Conservation (phyloP, 2,329 filamentous ascomycete species). For the Pseudogymnoascus sp. region DNA sequence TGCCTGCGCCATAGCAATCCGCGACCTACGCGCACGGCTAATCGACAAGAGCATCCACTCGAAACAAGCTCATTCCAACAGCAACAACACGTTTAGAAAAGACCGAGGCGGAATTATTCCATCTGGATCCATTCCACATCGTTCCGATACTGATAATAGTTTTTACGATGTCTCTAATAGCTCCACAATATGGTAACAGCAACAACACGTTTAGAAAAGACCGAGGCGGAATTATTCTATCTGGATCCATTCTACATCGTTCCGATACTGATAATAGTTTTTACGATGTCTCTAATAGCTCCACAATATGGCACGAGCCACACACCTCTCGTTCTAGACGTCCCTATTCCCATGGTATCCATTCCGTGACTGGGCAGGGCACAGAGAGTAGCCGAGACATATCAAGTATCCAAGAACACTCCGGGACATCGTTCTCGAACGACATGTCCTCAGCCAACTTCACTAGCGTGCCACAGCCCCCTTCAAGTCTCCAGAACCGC, state of each 20-base stretch:
- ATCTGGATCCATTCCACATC: neutral
- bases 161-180: neutral
- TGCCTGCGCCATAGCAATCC: conserved; percentile 32
- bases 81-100: neutral
- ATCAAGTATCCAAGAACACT: neutral
- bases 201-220: neutral
- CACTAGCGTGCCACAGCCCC: neutral
- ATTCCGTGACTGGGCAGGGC: neutral
- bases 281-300: neutral
- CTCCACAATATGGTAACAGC: neutral
- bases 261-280: neutral
- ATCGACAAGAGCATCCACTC: neutral
- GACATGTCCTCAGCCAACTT: neutral
- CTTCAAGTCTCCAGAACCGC: neutral
- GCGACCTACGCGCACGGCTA: conserved; percentile 22
- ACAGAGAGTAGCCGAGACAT: neutral
- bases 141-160: neutral
- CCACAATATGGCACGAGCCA: neutral
- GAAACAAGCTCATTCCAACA: neutral
- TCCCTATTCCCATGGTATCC: neutral
- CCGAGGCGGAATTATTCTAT: neutral
- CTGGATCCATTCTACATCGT: neutral
- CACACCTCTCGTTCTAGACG: neutral
- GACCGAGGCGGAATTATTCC: neutral
- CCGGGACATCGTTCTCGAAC: neutral